Conservation (phyloP, 768 basidiomycete species). For the Fistulinella prunicolor region DNA sequence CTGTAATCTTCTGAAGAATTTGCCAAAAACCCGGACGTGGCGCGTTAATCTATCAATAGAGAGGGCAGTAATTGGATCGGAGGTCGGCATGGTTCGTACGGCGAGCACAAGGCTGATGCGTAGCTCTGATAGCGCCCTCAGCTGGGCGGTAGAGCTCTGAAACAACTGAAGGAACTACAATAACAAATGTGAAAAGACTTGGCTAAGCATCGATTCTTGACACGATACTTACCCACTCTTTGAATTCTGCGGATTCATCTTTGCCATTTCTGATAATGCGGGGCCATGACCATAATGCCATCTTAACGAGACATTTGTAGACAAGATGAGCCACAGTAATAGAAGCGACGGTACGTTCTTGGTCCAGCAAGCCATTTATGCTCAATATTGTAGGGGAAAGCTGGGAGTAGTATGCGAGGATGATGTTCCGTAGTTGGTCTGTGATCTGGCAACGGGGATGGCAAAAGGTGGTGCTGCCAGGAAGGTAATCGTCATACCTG, state of each 20-base stretch:
- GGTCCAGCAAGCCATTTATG: constrained; percentile 35
- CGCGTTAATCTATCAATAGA: constrained; percentile 60
- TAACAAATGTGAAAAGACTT: constrained; percentile 1
- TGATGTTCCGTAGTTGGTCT: constrained; percentile 43
- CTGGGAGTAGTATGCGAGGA: constrained; percentile 61
- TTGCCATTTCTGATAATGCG: constrained; percentile 42
- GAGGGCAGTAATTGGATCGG: constrained; percentile 38
- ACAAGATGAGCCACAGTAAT: constrained; percentile 62
- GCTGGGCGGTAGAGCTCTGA: constrained; percentile 52
- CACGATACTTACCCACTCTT: constrained; percentile 48
- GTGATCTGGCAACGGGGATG: constrained; percentile 17
- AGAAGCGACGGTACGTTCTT: constrained; percentile 41
- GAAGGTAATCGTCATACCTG: constrained; percentile 39
- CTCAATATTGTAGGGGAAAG: constrained; percentile 37
- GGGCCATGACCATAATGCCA: constrained; percentile 71
- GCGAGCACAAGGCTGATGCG: constrained; percentile 53
- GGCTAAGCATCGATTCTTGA: neutral
- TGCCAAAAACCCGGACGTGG: constrained; percentile 71
- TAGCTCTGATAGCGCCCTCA: constrained; percentile 53
- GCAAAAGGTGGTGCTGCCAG: neutral
- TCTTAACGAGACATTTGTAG: constrained; percentile 72
- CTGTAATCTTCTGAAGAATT: constrained; percentile 75
- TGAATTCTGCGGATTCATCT: constrained; percentile 43
- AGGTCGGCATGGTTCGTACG: constrained; percentile 34
- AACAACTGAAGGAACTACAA: constrained; percentile 62